phyloP scores from a whole-genome alignment of 1,284 basidiomycete genomes.

The Moniliophthora roreri region DNA sequence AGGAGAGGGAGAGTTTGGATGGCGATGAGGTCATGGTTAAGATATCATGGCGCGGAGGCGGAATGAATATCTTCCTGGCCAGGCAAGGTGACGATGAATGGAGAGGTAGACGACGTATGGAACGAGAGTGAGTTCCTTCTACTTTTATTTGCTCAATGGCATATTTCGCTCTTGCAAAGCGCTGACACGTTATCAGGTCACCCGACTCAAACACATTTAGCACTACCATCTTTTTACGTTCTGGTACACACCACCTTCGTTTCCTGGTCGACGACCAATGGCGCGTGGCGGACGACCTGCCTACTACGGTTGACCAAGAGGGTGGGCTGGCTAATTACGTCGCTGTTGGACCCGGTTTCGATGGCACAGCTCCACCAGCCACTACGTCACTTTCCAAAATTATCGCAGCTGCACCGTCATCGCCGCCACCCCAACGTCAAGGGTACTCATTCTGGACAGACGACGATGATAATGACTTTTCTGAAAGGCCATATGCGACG shows the following conservation, averaged over 20 bases:
- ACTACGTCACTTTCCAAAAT: not conserved
- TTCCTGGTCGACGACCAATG: constrained; percentile 95
- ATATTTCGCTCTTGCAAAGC: not conserved
- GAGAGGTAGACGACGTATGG: constrained; percentile 66
- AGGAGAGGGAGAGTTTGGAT: not conserved
- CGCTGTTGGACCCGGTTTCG: constrained; percentile 37
- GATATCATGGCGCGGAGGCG: constrained; percentile 65
- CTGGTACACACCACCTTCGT: constrained; percentile 93
- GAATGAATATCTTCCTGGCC: constrained; percentile 61
- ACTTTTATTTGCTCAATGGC: not conserved
- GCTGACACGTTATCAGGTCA: not conserved
- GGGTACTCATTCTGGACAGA: not conserved
- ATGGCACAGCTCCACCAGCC: not conserved
- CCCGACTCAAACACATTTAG: constrained; percentile 40
- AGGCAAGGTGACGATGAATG: constrained; percentile 71
- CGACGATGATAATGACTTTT: not conserved
- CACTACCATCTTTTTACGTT: constrained; percentile 63
- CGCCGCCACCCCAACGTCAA: not conserved
- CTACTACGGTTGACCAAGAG: constrained; percentile 92
- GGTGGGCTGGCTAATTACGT: constrained; percentile 96
- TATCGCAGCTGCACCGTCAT: not conserved
- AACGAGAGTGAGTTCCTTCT: constrained; percentile 60
- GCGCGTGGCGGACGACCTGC: constrained; percentile 76
- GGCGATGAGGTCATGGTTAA: constrained; percentile 30
- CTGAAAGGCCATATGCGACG: not conserved